Conservation (phyloP, 768 basidiomycete species). For the Calocybe indica region DNA sequence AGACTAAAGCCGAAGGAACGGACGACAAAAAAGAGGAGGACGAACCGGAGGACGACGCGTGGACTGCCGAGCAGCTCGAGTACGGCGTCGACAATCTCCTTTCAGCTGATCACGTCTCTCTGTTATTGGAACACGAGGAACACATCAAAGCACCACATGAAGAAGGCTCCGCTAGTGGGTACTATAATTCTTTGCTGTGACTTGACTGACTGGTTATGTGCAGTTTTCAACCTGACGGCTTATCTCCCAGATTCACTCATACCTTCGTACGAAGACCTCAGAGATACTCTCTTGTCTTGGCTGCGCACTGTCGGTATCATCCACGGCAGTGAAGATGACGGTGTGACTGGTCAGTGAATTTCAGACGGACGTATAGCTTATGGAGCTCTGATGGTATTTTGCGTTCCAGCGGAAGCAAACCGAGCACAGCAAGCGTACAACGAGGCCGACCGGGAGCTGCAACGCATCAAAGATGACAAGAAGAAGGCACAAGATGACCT, state of each 20-base stretch:
- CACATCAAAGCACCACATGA: conserved; percentile 43
- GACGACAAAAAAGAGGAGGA: conserved; percentile 35
- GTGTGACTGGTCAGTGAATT: conserved; percentile 23
- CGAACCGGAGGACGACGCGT: conserved; percentile 51
- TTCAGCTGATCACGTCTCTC: conserved; percentile 61
- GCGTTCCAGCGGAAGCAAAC: conserved; percentile 40
- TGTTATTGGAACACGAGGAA: conserved; percentile 76
- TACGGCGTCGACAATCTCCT: conserved; percentile 51
- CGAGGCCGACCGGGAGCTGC: conserved; percentile 58
- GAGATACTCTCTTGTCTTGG: conserved; percentile 54
- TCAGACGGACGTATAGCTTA: not conserved
- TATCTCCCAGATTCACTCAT: conserved; percentile 83
- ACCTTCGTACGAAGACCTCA: conserved; percentile 66
- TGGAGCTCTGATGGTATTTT: not conserved
- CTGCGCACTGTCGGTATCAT: conserved; percentile 61
- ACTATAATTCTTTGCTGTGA: not conserved
- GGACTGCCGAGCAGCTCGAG: conserved; percentile 56
- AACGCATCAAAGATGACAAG: conserved; percentile 44
- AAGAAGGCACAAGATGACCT: conserved; percentile 53
- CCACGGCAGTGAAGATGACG: conserved; percentile 26
- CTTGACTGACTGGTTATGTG: conserved; percentile 2
- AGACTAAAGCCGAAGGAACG: conserved; percentile 24
- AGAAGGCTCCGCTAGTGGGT: conserved; percentile 52
- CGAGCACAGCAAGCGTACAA: conserved; percentile 57
- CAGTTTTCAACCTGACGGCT: conserved; percentile 74